phyloP scores from a whole-genome alignment of 306 rosid genomes.

The Ormosia emarginata region DNA sequence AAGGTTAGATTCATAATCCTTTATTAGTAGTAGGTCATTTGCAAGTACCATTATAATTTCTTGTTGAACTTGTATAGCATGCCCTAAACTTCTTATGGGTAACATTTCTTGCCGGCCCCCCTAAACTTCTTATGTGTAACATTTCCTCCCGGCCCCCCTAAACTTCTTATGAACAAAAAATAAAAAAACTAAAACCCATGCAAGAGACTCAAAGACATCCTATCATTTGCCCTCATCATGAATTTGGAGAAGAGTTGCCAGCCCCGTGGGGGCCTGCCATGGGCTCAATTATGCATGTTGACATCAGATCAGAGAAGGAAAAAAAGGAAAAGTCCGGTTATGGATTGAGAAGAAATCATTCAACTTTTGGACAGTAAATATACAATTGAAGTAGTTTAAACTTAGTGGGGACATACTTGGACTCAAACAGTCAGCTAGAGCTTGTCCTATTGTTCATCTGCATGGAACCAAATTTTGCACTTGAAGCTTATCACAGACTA shows the following conservation, averaged over 20 bases:
- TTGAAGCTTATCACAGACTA: conserved; percentile 13
- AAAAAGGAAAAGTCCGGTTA: background rate
- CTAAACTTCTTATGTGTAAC: too few relatives aligned
- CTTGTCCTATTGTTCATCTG: conserved; percentile 30
- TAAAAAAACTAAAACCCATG: background rate
- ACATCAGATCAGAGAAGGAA: conserved; percentile 13
- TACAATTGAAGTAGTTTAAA: conserved; percentile 15
- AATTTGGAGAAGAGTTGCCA: conserved; percentile 9
- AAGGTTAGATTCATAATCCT: too few relatives aligned
- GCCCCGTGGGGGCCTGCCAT: conserved; percentile 18
- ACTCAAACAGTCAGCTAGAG: conserved; percentile 21
- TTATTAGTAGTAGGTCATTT: too few relatives aligned
- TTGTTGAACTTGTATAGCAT: too few relatives aligned
- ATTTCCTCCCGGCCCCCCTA: too few relatives aligned
- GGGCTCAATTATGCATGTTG: conserved; percentile 26
- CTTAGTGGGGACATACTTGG: conserved; percentile 37
- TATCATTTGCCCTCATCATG: conserved; percentile 7
- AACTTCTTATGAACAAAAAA: background rate
- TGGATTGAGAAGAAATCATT: conserved; percentile 4
- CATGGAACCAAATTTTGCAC: conserved; percentile 28
- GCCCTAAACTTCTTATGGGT: too few relatives aligned
- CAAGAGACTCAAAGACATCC: background rate
- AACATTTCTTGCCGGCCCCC: too few relatives aligned
- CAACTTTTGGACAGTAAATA: background rate
- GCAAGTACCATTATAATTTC: too few relatives aligned